Base-by-base conservation (phyloP, 2,329 filamentous ascomycete species). In the Trichoderma endophyticum region DNA sequence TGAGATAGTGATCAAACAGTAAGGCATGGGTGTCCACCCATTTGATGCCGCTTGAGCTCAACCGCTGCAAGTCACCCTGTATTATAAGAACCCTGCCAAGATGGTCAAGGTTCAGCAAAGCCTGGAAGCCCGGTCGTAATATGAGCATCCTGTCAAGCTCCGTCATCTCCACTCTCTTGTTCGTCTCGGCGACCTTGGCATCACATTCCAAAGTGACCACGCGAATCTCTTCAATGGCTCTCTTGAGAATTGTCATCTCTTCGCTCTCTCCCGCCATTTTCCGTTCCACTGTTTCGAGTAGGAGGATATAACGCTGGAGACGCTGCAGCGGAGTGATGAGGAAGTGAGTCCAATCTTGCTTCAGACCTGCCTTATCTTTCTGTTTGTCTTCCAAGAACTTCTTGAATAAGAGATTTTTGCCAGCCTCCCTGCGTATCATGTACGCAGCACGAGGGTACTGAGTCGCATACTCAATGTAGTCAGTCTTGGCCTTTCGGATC, bases 21-120 rank as follows among this genome's bases (percentile, higher is more conserved):
- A 99, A 88, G 3, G 93, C 94, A 79, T 98, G 94, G 0, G 93
- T 97, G 77, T 99, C 96, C 8, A 98, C 90, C 92, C 95, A 97
- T 74, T 91, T 92, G 79, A 98, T 96, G 71, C 94, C 91, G 80
- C 93, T 97, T 57, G 91, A 93, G 70, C 95, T 94, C 84, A 94
- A 92, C 74, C 96, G 88, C 80, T 97, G 94, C 71, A 99, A 84
- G 76, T 98, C 95, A 71, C 96, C 96, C 77, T 95, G 90, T 81
- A 92, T 92, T 73, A 99, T 92, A 71, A 99, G 87, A 78, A 97
- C 92, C 74, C 96, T 90, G 15, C 95, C 95, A n/a, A 98, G 88
- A 79, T 98, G 95, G 76, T 97, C 93, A 15, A 99, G 87, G 77
- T 98, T 97, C 66, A 99, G 87, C 77, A 97, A 93, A 24, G 91